phyloP scores from a whole-genome alignment of 1,139 yeast genomes.

The Meyerozyma smithsonii region DNA sequence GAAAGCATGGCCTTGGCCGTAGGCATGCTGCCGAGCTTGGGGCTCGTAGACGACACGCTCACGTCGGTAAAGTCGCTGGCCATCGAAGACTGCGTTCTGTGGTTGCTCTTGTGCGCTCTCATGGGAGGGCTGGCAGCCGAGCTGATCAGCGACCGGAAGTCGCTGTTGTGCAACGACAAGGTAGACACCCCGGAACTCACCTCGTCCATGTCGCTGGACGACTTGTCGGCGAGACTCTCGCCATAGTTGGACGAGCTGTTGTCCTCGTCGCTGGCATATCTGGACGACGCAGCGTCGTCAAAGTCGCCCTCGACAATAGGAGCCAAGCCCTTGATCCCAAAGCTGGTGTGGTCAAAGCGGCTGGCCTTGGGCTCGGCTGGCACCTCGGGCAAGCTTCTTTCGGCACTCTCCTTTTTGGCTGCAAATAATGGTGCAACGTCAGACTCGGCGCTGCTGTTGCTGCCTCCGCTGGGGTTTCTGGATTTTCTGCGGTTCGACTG shows the following conservation, averaged over 20 bases:
- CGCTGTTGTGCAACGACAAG: conserved; percentile 40
- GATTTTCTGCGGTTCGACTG: conserved; percentile 4
- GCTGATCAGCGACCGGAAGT: conserved; percentile 24
- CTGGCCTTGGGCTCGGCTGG: conserved; percentile 9
- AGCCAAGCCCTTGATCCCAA: conserved; percentile 35
- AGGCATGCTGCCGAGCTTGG: conserved; percentile 8
- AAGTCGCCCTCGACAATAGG: conserved; percentile 36
- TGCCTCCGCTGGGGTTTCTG: conserved; percentile 3
- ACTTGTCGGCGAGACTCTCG: conserved; percentile 12
- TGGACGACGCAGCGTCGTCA: conserved; percentile 29
- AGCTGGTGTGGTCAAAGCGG: conserved; percentile 25
- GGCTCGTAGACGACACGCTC: conserved; percentile 4
- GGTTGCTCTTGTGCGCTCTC: conserved; percentile 6
- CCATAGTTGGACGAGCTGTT: conserved; percentile 17
- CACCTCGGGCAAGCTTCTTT: conserved; percentile 5
- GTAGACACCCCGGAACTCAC: conserved; percentile 33
- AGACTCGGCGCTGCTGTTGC: conserved; percentile 7
- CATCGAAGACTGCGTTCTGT: conserved; percentile 10
- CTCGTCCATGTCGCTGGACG: conserved; percentile 18
- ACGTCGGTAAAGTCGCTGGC: conserved; percentile 13
- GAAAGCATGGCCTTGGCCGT: conserved; percentile 4
- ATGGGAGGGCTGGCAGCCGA: conserved; percentile 8
- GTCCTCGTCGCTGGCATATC: conserved; percentile 29
- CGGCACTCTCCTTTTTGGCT: neutral
- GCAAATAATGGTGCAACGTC: conserved; percentile 3